Evolutionary conservation across 768 basidiomycete species (phyloP).

Genomic region (Rhizopogon vinicolor): DNA sequence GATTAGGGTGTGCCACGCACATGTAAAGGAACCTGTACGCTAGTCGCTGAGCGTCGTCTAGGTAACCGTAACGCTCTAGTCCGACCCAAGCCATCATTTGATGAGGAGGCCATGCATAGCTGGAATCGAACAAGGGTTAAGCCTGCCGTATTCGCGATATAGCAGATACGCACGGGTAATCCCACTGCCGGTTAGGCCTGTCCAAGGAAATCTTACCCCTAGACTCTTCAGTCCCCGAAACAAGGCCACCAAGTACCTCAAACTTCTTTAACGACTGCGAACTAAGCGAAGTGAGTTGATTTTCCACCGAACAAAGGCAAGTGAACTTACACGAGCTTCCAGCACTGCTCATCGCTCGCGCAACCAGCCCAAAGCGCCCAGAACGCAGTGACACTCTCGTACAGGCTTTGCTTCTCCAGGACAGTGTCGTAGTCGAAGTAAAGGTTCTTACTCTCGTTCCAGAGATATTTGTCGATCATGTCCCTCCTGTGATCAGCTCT

Average conservation of each 20-base stretch:
- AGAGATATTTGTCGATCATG: constrained; percentile 89
- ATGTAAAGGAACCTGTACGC: constrained; percentile 99
- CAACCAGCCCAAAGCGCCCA: constrained; percentile 98
- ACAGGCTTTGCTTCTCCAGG: constrained; percentile 85
- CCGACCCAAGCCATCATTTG: constrained; percentile 99
- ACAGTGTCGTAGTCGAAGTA: constrained; percentile 98
- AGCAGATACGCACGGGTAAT: constrained; percentile 72
- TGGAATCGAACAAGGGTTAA: constrained; percentile 20
- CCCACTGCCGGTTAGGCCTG: constrained; percentile 98
- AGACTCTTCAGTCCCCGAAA: constrained; percentile 95
- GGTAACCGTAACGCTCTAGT: constrained; percentile 91
- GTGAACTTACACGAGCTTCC: constrained; percentile 80
- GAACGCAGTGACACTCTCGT: constrained; percentile 95
- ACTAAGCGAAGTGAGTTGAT: constrained; percentile 35
- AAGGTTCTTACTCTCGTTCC: constrained; percentile 92
- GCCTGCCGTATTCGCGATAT: neutral
- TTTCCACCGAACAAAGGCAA: constrained; percentile 2
- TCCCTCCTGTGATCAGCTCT: constrained; percentile 80
- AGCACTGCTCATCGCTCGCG: constrained; percentile 92
- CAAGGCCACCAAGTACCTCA: constrained; percentile 91
- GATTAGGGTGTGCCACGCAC: constrained; percentile 33
- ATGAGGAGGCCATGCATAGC: constrained; percentile 91
- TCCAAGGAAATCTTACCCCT: constrained; percentile 94
- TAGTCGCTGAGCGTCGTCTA: constrained; percentile 88
- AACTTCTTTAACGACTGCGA: constrained; percentile 90